Evolutionary conservation across 345 rosid genomes (phyloP), one percentile per base, ranked within the genome.

Genomic region (Punica granatum): DNA sequence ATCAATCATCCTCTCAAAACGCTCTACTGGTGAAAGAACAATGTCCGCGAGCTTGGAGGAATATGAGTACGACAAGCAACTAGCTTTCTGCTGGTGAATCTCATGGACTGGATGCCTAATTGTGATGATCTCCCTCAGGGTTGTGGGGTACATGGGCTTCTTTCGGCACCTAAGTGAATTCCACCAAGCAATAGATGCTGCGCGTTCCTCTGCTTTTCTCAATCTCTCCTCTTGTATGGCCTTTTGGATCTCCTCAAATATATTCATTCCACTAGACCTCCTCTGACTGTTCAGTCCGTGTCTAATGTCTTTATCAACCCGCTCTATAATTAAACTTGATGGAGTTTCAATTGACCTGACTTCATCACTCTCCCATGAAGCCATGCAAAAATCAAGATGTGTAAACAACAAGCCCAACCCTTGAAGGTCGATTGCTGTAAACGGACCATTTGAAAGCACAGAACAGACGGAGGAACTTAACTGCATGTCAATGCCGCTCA

Each of bases 151-250:
- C 67, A 85, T 74, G 68, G 99, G 97, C 80, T 83, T 92, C 77
- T 74, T 87, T 75, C 42, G 80, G 73, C 99, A 92, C 80, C 97
- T 95, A 84, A 95, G 86, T n/a, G 96, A 88, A 82, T 95, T 95
- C 99, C 98, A 95, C 99, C 99, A 95, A 58, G 96, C 93, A 82
- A 90, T 75, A 66, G 99, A 85, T 69, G 86, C 77, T 63, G 94
- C 98, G 69, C 85, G 83, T 48, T 88, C 85, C 83, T 84, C 81
- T 23, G 79, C 80, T 80, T 95, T 97, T 82, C 69, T 82, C 42
- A 81, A 77, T 67, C 98, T 87, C 81, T 88, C 97, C 77, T 86
- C 87, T 79, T 79, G 66, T 60, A 95, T 31, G 33, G 92, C 89
- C 77, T 84, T 88, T 37, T 83, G 88, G 71, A 92, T 83, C 72